Base-by-base conservation (phyloP, 352 stramenopile species). In the Phytophthora pisi region DNA sequence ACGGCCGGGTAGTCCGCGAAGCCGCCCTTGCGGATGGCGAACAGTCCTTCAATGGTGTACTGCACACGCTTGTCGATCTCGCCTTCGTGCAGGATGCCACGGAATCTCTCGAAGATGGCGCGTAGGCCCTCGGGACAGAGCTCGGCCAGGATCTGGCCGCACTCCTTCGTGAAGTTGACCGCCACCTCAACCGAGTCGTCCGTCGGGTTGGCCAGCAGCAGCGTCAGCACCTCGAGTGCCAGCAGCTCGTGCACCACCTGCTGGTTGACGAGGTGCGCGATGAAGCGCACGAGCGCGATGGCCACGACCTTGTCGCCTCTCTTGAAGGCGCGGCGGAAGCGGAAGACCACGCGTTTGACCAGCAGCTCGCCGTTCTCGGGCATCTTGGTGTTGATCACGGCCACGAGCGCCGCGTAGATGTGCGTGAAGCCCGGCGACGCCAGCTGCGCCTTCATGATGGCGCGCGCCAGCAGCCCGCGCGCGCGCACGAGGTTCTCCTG, bases 381-480 rank as follows among this genome's bases (percentile, higher is more conserved):
- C 50, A 99, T 89, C 70, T 99, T 99, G 1, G 97, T 99, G 81
- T 99, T 99, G 49, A 99, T 69, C n/a, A 99, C 98, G 1, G 97
- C 93, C 20, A 99, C 85, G 0, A 99, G 68, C 9, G 96, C 95
- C 3, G 98, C 97, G 73, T 99, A 99, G 46, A 98, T 95, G 78
- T 98, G 91, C 51, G 96, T 99, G 71, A 98, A 99, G 9, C 97
- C 92, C 15, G 97, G 97, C 20, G 96, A 99, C 1, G 95, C 96
- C 23, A 98, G 70, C 59, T 99, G 96, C 7, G 97, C 97, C 70
- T 98, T 98, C 82, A 99, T 96, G 31, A 99, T 77, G 7, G 96
- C 97, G 40, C 96, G 84, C 26, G 88, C 88, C 23, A 99, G 77
- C 13, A 99, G 70, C 0, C 98, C 98, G 0, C 97, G 90, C 6